Conservation (phyloP, 2,329 filamentous ascomycete species). For the Pestalotiopsis sp. region DNA sequence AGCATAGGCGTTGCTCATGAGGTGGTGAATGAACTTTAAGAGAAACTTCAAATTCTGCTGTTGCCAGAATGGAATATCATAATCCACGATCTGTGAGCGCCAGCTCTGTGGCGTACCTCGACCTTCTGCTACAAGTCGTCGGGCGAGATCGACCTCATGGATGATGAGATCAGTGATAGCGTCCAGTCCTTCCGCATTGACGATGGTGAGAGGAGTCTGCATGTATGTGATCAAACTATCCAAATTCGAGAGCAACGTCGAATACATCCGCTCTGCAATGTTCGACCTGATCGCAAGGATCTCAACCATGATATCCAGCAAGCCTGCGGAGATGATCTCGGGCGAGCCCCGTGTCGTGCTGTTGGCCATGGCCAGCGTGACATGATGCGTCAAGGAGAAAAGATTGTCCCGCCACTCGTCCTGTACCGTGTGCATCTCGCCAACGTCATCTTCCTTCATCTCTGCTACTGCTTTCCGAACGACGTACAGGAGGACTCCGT, state of each 20-base stretch:
- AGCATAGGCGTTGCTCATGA: conserved; percentile 77
- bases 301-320: conserved; percentile 89
- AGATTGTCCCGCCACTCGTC: conserved; percentile 91
- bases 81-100: conserved; percentile 85
- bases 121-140: conserved; percentile 66
- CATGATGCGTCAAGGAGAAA: conserved; percentile 82
- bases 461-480: conserved; percentile 88
- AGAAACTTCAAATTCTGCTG: conserved; percentile 93
- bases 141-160: conserved; percentile 73
- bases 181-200: conserved; percentile 81
- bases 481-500: conserved; percentile 91
- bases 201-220: conserved; percentile 80
- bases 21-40: conserved; percentile 94
- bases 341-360: conserved; percentile 38
- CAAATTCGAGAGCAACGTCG: conserved; percentile 82
- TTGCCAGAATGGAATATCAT: conserved; percentile 88
- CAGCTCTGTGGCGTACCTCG: conserved; percentile 71
- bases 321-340: conserved; percentile 83
- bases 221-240: conserved; percentile 87
- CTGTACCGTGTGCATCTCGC: conserved; percentile 64
- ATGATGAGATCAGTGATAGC: conserved; percentile 87
- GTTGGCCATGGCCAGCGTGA: conserved; percentile 71
- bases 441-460: conserved; percentile 63
- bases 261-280: conserved; percentile 81
- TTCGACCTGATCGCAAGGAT: conserved; percentile 81